A percentile compares a stretch with the other conserved stretches of the same genome.
Evolutionary conservation across 768 basidiomycete species (phyloP).

Genomic region (Leccinum boreale): DNA sequence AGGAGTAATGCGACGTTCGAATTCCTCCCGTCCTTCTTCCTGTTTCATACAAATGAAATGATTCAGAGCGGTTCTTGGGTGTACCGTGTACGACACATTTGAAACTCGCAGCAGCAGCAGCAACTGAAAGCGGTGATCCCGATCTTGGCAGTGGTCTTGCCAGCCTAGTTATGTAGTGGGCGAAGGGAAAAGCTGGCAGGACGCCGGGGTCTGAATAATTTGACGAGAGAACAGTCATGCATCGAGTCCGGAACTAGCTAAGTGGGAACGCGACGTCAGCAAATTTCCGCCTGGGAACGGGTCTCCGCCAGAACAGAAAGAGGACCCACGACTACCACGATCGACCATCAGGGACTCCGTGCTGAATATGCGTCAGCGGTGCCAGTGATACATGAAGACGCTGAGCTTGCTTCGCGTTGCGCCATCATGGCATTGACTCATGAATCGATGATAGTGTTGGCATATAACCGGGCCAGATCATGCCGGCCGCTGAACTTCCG

Average conservation of each 20-base stretch:
- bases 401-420: constrained; percentile 3
- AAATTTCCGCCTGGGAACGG: constrained; percentile 14
- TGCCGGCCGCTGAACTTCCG: constrained; percentile 2
- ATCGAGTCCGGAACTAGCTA: not conserved
- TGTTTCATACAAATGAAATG: constrained; percentile 26
- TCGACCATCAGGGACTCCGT: constrained; percentile 5
- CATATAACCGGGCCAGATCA: not conserved
- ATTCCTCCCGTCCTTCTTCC: constrained; percentile 10
- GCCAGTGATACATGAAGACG: not conserved
- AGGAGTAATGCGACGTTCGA: constrained; percentile 10
- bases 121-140: not conserved
- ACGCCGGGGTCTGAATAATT: not conserved
- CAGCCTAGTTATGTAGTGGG: not conserved
- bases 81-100: constrained; percentile 1
- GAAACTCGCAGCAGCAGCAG: constrained; percentile 7
- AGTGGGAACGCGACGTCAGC: not conserved
- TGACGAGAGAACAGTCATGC: not conserved
- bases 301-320: constrained; percentile 1
- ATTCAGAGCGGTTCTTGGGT: not conserved
- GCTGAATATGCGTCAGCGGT: constrained; percentile 4
- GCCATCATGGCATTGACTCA: not conserved
- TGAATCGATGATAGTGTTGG: constrained; percentile 12
- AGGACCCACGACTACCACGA: constrained; percentile 9
- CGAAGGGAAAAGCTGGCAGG: not conserved
- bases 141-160: constrained; percentile 1